phyloP scores from a whole-genome alignment of 345 rosid species.

The Euphorbia tirucalli region DNA sequence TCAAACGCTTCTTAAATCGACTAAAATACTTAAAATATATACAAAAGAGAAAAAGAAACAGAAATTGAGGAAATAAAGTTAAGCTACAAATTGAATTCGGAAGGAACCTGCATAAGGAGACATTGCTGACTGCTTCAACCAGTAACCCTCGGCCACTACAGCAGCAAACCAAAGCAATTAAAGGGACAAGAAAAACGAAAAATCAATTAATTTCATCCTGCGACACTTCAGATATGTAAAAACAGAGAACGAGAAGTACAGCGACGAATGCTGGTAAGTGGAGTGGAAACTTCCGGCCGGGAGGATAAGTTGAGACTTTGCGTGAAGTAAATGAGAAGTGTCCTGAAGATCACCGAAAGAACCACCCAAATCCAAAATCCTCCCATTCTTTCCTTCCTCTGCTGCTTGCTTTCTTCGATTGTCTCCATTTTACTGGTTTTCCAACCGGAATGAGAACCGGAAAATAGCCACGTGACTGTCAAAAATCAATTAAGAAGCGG shows the following conservation, averaged over 20 bases:
- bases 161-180: conserved; percentile 7
- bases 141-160: conserved; percentile 93
- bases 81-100: neutral
- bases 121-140: conserved; percentile 87
- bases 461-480: too few relatives aligned
- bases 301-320: conserved; percentile 63
- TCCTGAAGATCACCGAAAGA: conserved; percentile 44
- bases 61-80: neutral
- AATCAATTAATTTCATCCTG: neutral
- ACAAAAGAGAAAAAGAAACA: neutral
- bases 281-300: conserved; percentile 95
- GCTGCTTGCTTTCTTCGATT: neutral
- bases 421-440: conserved; percentile 26
- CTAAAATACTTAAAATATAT: neutral
- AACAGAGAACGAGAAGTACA: conserved; percentile 36
- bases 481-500: too few relatives aligned
- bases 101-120: conserved; percentile 82
- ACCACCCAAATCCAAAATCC: conserved; percentile 55
- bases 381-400: conserved; percentile 18
- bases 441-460: too few relatives aligned
- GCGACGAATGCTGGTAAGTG: conserved; percentile 94
- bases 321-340: conserved; percentile 53
- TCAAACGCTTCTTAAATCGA: neutral
- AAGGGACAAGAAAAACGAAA: neutral
- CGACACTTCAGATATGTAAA: neutral